Evolutionary conservation across 2,329 filamentous ascomycete genomes (phyloP).

Genomic region (Cordyceps fumosorosea): DNA sequence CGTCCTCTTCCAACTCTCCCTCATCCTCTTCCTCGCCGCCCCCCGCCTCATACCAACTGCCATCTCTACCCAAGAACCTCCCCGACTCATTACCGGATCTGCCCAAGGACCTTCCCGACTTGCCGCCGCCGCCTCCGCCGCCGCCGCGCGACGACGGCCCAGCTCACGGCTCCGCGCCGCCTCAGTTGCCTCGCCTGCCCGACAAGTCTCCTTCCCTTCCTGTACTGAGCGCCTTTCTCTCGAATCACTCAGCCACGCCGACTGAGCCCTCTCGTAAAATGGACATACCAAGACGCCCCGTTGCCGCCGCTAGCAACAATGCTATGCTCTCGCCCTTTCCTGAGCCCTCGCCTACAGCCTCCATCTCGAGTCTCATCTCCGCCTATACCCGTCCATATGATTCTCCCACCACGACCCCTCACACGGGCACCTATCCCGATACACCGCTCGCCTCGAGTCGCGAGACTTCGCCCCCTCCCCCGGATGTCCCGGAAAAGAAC

Average conservation of each 20-base stretch:
- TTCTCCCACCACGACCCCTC: slow-evolving; percentile 34
- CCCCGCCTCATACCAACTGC: slow-evolving; percentile 11
- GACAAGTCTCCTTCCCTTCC: slow-evolving; percentile 15
- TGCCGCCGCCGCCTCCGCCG: slow-evolving; percentile 20
- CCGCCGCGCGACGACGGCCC: slow-evolving; percentile 20
- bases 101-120: slow-evolving; percentile 20
- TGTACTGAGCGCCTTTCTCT: slow-evolving; percentile 9
- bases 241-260: slow-evolving; percentile 12
- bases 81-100: slow-evolving; percentile 13
- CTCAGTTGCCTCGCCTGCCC: slow-evolving; percentile 12
- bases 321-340: slow-evolving; percentile 16
- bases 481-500: slow-evolving; percentile 4
- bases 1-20: background rate
- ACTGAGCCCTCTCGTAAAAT: slow-evolving; percentile 4
- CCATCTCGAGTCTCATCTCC: slow-evolving; percentile 48
- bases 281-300: slow-evolving; percentile 18
- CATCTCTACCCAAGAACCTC: slow-evolving; percentile 19
- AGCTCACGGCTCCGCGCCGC: slow-evolving; percentile 16
- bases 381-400: slow-evolving; percentile 46
- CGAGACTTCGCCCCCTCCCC: slow-evolving; percentile 11
- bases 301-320: slow-evolving; percentile 19
- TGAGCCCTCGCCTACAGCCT: slow-evolving; percentile 37
- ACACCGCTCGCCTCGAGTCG: slow-evolving; percentile 21
- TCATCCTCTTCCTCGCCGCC: background rate
- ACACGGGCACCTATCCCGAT: slow-evolving; percentile 32